Base-by-base conservation (phyloP, 345 rosid species). In the Cardamine occulta region DNA sequence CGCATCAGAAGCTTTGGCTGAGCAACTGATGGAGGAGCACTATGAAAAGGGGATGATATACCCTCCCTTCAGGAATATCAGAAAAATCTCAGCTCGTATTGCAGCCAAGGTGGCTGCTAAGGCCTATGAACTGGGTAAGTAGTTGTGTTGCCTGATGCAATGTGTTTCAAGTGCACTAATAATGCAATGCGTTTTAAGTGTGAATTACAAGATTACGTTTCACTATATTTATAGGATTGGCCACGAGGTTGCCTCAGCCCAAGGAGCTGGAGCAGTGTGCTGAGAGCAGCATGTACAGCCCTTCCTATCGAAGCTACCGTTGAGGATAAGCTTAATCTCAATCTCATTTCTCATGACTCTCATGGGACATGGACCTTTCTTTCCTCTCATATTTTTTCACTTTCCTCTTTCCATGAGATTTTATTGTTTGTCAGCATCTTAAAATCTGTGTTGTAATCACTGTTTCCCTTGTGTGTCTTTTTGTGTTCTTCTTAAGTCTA, bases 221-320 rank as follows among this genome's bases (percentile, higher is more conserved):
- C 42, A 49, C 40, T 23, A 19, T 51, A 70, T 21, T 15, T 53
- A 4, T 63, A 94, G 97, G 99, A 35, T 60, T 94, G 88, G 97
- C 97, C 2, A 83, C 97, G 17, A 89, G 79, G 39, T 89, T 91
- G 12, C 99, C 99, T 15, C 97, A 86, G 47, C 99, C 99, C 0
- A 79, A 72, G 68, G 76, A 92, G 72, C 91, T 94, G 35, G 84
- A 88, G 35, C 81, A 88, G 84, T 84, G 79, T 79, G 99, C 97
- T 0, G 96, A 94, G 87, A 90, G 96, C 74, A 90, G 97, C 91
- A 91, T 94, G 97, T 94, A 94, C 81, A 85, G 91, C 78, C 97
- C 93, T 14, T 14, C 86, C 55, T 91, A 94, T 82, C 78, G 96
- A 58, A 81, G 39, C 73, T 94, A 82, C 66, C 88, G 97, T 32